Evolutionary conservation across 768 basidiomycete species (phyloP).

Genomic region (Mycena haematopus): DNA sequence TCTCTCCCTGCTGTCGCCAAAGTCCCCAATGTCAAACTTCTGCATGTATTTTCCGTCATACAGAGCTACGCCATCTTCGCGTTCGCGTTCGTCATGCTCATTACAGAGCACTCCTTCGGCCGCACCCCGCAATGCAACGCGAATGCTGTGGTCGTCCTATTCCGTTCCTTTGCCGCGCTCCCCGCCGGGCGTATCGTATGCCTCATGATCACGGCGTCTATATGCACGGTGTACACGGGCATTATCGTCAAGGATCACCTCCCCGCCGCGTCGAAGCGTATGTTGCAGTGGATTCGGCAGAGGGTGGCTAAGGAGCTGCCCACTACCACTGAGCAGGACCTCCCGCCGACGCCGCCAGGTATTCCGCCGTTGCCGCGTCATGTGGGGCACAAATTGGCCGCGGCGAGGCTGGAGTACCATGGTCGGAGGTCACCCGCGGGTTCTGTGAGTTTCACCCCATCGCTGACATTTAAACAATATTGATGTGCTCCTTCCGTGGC

Average conservation of each 20-base stretch:
- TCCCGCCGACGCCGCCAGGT: neutral
- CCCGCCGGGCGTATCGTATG: slow-evolving; percentile 23
- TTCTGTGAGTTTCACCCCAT: slow-evolving; percentile 1
- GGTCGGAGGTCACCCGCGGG: neutral
- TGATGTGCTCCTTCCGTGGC: too few species aligned
- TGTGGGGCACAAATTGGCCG: neutral
- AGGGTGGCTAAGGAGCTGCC: slow-evolving; percentile 6
- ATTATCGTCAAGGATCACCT: slow-evolving; percentile 24
- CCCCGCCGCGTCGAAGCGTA: slow-evolving; percentile 18
- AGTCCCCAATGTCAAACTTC: neutral
- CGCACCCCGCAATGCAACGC: neutral
- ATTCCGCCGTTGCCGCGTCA: neutral
- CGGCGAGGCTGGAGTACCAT: neutral
- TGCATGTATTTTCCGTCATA: slow-evolving; percentile 26
- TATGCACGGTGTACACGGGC: slow-evolving; percentile 13
- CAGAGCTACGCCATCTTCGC: slow-evolving; percentile 32
- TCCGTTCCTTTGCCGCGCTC: slow-evolving; percentile 27
- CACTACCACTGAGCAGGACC: neutral
- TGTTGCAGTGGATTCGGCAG: slow-evolving; percentile 7
- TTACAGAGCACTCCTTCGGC: slow-evolving; percentile 17
- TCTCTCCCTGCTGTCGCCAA: neutral
- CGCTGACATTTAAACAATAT: too few species aligned
- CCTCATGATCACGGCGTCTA: slow-evolving; percentile 8
- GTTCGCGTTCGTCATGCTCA: slow-evolving; percentile 27
- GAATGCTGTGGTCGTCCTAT: slow-evolving; percentile 16